A percentile compares a stretch with the other conserved stretches of the same genome.
Conservation (phyloP, 1,139 yeast species). For the Suhomyces kunorum region DNA sequence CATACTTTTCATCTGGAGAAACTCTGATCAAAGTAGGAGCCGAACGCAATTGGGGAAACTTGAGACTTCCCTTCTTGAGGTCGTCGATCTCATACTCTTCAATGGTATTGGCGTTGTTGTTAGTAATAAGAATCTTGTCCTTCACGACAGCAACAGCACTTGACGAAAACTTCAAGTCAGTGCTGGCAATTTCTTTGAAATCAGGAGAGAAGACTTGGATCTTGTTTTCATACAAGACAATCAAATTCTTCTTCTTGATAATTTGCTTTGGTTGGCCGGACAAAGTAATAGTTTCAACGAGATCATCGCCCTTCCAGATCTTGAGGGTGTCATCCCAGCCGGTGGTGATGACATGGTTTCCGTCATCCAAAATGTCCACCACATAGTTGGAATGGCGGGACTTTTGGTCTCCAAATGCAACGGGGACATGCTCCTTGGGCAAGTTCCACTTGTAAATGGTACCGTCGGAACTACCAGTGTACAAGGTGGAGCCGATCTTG, state of each 20-base stretch:
- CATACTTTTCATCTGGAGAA: conserved; percentile 66
- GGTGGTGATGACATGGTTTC: conserved; percentile 46
- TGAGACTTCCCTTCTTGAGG: conserved; percentile 18
- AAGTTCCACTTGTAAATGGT: conserved; percentile 60
- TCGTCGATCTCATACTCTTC: conserved; percentile 26
- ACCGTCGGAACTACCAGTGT: conserved; percentile 88
- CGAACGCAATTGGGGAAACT: conserved; percentile 56
- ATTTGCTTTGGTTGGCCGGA: conserved; percentile 67
- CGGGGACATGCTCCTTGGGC: conserved; percentile 31
- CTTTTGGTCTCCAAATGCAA: conserved; percentile 26
- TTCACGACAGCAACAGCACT: conserved; percentile 38
- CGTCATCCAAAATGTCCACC: conserved; percentile 39
- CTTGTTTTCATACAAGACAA: conserved; percentile 52
- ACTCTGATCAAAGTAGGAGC: conserved; percentile 63
- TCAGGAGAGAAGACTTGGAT: conserved; percentile 36
- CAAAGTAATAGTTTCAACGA: conserved; percentile 35
- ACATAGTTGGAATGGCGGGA: conserved; percentile 60
- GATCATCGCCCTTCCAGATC: conserved; percentile 35
- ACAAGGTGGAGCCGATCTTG: conserved; percentile 30
- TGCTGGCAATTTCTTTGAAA: conserved; percentile 23
- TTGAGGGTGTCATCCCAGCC: conserved; percentile 92
- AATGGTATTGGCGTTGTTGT: conserved; percentile 40
- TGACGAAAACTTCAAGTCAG: conserved; percentile 38
- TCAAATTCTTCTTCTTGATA: conserved; percentile 29
- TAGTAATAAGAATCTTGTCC: conserved; percentile 52